Base-by-base conservation (phyloP, 129 eudicot genomes). In the Saussurea involucrata region DNA sequence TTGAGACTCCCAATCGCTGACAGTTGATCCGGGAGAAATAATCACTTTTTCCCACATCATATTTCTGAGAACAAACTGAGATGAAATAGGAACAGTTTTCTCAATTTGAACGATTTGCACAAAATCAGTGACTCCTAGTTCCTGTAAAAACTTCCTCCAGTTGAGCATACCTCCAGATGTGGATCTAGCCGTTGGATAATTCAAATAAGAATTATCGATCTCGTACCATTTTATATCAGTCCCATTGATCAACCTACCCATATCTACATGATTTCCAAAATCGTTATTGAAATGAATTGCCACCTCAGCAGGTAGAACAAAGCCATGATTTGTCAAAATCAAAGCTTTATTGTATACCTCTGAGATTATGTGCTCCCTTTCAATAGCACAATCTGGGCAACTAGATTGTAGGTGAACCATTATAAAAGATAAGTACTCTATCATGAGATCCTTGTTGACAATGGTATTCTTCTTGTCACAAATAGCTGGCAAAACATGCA, bases 391-490 rank as follows among this genome's bases (percentile, higher is more conserved):
- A 79, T 75, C 85, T 28, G 80, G 37, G 79, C 98, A 94, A 57
- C 83, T 78, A 53, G 89, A 87, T 55, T 91, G 92, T 8, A 94
- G 74, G 87, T 94, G 98, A 69, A 84, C 79, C 98, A 94, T 89
- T 33, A 83, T 72, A 83, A 87, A 94, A 53, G 90, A 76, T 11
- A 91, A 81, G 85, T 86, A 94, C 72, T 94, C 98, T 25, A 63
- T 81, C 92, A 89, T 83, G 73, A 91, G 80, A 71, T 87, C 84
- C 5, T 75, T 71, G 36, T 82, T 66, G 37, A 74, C 81, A n/a
- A 4, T 36, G 61, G 74, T 46, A 77, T 68, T 80, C 76, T 65
- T 81, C 18, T 72, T 73, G 72, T 82, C 87, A 69, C 89, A 89
- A 21, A 94, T 29, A 31, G 89, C 86, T 61, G 93, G 96, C 80